These are phyloP conservation scores for Metschnikowia noctiluminum DNA, from an alignment of 805 yeast species.

Conservation along the genomic window DNA sequence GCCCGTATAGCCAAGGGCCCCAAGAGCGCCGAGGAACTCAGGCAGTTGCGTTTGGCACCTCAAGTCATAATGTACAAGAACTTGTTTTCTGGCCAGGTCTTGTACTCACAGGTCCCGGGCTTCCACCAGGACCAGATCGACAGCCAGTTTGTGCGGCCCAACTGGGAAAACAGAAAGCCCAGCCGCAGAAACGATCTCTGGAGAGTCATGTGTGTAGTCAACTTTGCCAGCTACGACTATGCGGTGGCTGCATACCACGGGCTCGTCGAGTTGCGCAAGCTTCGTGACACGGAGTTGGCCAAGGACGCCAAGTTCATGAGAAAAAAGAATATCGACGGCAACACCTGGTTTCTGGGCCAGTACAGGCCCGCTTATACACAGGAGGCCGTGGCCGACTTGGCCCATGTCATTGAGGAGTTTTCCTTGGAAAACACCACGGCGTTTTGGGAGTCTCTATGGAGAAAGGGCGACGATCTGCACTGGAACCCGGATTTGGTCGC, in stretches of 20 bases:
- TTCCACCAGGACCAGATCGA: conserved; percentile 58
- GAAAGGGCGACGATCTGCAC: conserved; percentile 73
- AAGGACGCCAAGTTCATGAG: conserved; percentile 63
- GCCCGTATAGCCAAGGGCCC: conserved; percentile 40
- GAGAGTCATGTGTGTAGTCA: conserved; percentile 86
- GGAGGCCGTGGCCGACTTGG: conserved; percentile 85
- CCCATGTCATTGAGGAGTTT: conserved; percentile 64
- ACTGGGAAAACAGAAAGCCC: conserved; percentile 87
- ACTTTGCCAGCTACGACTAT: conserved; percentile 53
- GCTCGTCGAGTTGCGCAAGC: conserved; percentile 66
- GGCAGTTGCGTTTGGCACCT: conserved; percentile 65
- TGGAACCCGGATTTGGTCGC: conserved; percentile 62
- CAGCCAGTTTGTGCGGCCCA: conserved; percentile 73
- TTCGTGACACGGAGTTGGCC: conserved; percentile 61
- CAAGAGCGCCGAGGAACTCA: conserved; percentile 33
- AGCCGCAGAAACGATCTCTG: conserved; percentile 79
- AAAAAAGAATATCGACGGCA: conserved; percentile 69
- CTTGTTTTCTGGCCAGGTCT: conserved; percentile 83
- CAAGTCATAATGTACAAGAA: conserved; percentile 82
- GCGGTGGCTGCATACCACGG: conserved; percentile 75
- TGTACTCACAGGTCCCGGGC: conserved; percentile 81
- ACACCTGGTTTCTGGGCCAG: conserved; percentile 83
- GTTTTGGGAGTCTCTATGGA: conserved; percentile 84
- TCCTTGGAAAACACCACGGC: conserved; percentile 48
- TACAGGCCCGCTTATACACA: conserved; percentile 87